These are phyloP conservation scores for Leccinum boreale DNA, from an alignment of 768 basidiomycete species.

Conservation along the genomic window DNA sequence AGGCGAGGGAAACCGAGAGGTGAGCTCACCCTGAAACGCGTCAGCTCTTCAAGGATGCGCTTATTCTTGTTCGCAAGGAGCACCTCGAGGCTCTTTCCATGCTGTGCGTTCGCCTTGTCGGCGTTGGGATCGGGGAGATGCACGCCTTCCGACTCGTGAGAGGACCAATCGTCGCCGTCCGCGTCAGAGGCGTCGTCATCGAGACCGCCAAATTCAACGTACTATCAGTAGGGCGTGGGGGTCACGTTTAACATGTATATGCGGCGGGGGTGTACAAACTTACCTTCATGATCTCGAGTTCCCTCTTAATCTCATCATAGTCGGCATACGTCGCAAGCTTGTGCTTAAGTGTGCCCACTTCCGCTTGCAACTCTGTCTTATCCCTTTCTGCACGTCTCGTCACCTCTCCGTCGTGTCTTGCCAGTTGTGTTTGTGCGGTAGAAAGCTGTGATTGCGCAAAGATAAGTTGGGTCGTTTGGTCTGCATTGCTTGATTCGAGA, in stretches of 20 bases:
- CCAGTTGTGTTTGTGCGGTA: constrained; percentile 14
- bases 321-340: constrained; percentile 74
- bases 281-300: constrained; percentile 98
- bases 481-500: constrained; percentile 55
- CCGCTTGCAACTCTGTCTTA: constrained; percentile 42
- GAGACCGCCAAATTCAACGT: constrained; percentile 91
- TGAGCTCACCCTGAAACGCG: constrained; percentile 29
- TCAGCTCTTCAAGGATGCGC: constrained; percentile 48
- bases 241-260: not conserved
- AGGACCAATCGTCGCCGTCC: constrained; percentile 49
- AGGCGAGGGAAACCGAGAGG: no score
- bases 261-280: constrained; percentile 2
- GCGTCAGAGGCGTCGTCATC: constrained; percentile 57
- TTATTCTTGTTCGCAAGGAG: constrained; percentile 94
- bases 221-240: constrained; percentile 45
- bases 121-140: constrained; percentile 88
- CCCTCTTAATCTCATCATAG: constrained; percentile 97
- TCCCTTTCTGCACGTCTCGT: constrained; percentile 18
- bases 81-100: constrained; percentile 82
- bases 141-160: constrained; percentile 46
- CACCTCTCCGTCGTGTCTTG: constrained; percentile 14
- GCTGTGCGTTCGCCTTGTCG: constrained; percentile 71
- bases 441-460: constrained; percentile 21
- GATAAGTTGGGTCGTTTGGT: constrained; percentile 14
- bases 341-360: constrained; percentile 65